phyloP scores from a whole-genome alignment of 202 grass and related monocot species.

The Bolboschoenoplectus hybrid region DNA sequence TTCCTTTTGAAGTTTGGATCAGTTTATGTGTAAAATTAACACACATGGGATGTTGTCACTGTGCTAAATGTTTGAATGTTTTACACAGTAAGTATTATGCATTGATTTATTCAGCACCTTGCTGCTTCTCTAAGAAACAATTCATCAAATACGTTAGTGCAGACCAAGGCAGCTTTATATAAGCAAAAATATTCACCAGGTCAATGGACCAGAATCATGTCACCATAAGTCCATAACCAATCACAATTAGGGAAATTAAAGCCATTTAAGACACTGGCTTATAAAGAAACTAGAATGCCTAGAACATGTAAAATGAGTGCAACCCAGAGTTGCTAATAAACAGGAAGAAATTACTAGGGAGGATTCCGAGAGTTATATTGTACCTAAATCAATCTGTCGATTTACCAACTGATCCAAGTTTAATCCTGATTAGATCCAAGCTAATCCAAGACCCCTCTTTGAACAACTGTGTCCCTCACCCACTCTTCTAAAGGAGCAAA shows the following conservation, averaged over 20 bases:
- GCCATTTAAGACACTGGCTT: neutral
- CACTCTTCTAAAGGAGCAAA: neutral
- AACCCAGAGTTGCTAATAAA: neutral
- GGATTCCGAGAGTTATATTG: neutral
- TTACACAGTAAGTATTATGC: neutral
- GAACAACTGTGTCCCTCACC: neutral
- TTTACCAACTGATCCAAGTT: neutral
- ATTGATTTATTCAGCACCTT: neutral
- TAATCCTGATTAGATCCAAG: neutral
- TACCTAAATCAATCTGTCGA: neutral
- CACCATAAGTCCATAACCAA: neutral
- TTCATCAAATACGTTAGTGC: neutral
- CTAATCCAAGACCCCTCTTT: neutral
- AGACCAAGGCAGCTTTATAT: neutral
- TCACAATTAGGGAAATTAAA: neutral
- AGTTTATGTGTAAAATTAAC: neutral
- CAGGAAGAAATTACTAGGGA: neutral
- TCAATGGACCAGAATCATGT: neutral
- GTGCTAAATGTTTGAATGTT: constrained; percentile 8
- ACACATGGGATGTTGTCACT: neutral
- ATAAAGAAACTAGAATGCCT: neutral
- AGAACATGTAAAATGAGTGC: neutral
- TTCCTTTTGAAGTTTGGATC: neutral
- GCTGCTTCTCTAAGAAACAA: neutral
- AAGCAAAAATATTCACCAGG: neutral